Percentiles rank a stretch among this genome's conserved stretches.
These are phyloP conservation scores for Beauveria brongniartii DNA, from an alignment of 2,329 filamentous ascomycete genomes.

Conservation along the genomic window DNA sequence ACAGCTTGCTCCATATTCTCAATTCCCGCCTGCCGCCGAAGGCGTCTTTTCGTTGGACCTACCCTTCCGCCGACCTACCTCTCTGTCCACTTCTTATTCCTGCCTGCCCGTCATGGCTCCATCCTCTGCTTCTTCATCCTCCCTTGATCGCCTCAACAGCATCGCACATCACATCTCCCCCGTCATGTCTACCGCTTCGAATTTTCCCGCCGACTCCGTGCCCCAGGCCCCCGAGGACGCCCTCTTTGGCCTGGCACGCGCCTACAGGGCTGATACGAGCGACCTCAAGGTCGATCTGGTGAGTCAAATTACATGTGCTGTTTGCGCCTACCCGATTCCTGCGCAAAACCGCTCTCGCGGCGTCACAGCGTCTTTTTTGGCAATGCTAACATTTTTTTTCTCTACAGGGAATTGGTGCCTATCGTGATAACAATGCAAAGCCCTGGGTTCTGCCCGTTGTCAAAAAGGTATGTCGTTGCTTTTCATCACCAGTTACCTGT, in stretches of 20 bases:
- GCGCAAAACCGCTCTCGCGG: not conserved
- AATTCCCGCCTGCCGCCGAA: not conserved
- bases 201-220: constrained; percentile 68
- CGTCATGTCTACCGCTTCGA: constrained; percentile 42
- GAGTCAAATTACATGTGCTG: constrained; percentile 24
- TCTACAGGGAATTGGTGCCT: constrained; percentile 70
- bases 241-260: constrained; percentile 85
- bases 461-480: constrained; percentile 61
- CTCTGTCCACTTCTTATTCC: not conserved
- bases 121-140: constrained; percentile 33
- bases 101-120: constrained; percentile 13
- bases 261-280: constrained; percentile 71
- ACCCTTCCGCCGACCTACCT: not conserved
- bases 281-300: constrained; percentile 88
- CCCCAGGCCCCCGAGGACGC: constrained; percentile 91
- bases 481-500: not conserved
- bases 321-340: not conserved
- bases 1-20: not conserved
- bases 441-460: constrained; percentile 96
- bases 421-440: constrained; percentile 90
- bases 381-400: not conserved
- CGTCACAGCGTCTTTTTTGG: not conserved
- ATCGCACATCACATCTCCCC: constrained; percentile 65
- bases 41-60: not conserved
- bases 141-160: constrained; percentile 48